These are phyloP conservation scores for Crucihimalaya himalaica DNA, from an alignment of 345 rosid genomes.

Conservation along the genomic window DNA sequence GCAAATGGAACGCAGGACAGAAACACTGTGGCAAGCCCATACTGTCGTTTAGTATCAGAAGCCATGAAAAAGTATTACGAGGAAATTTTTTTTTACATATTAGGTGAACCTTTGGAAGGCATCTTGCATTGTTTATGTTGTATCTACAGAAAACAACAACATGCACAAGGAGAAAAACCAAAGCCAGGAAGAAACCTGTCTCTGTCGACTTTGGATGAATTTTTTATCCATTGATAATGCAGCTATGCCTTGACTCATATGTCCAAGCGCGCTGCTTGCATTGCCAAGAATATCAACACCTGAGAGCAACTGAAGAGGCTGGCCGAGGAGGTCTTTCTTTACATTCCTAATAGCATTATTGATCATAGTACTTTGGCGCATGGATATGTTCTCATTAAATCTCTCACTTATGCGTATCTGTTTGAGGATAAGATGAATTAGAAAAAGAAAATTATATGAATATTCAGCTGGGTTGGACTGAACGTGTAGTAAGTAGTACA, in stretches of 20 bases:
- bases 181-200: constrained; percentile 64
- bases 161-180: constrained; percentile 17
- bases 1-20: constrained; percentile 8
- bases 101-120: constrained; percentile 1
- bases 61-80: constrained; percentile 3
- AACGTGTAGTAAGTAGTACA: constrained; percentile 2
- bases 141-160: constrained; percentile 21
- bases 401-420: constrained; percentile 90
- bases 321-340: constrained; percentile 92
- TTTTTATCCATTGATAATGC: constrained; percentile 97
- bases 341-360: constrained; percentile 73
- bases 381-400: constrained; percentile 75
- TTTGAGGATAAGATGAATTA: constrained; percentile 21
- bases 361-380: constrained; percentile 94
- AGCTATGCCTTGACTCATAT: constrained; percentile 99
- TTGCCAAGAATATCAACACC: constrained; percentile 98
- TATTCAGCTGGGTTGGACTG: constrained; percentile 3
- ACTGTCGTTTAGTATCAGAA: constrained; percentile 20
- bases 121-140: constrained; percentile 10
- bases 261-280: constrained; percentile 99
- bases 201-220: constrained; percentile 91
- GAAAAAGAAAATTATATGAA: neutral
- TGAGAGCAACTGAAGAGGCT: constrained; percentile 93
- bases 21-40: constrained; percentile 18
- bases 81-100: constrained; percentile 4